Conservation (phyloP, 768 basidiomycete species). For the Grammothele lineata region DNA sequence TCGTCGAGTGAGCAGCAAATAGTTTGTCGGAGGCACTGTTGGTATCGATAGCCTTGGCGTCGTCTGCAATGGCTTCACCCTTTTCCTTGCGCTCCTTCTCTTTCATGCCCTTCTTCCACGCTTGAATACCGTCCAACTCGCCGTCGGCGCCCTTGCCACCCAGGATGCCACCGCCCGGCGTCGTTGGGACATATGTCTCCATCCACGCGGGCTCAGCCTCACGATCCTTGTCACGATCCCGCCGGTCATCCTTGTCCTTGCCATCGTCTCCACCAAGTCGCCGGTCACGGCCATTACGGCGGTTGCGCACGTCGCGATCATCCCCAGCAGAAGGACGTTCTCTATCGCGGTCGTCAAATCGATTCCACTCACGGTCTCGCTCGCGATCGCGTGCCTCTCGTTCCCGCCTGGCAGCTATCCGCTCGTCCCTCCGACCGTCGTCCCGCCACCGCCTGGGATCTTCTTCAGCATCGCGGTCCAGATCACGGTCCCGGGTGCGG, state of each 20-base stretch:
- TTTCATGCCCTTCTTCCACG: conserved; percentile 82
- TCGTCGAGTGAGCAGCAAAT: neutral
- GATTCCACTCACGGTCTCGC: conserved; percentile 38
- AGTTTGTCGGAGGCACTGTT: conserved; percentile 4
- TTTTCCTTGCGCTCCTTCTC: conserved; percentile 65
- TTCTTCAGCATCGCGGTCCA: conserved; percentile 53
- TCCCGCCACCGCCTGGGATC: conserved; percentile 78
- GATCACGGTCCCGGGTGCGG: conserved; percentile 37
- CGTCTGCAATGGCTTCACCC: conserved; percentile 19
- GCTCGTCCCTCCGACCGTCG: conserved; percentile 77
- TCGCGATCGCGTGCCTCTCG: conserved; percentile 34
- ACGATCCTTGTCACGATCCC: conserved; percentile 52
- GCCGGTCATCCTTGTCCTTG: conserved; percentile 42
- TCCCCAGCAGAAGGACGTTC: conserved; percentile 40
- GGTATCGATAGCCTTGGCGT: conserved; percentile 7
- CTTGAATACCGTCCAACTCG: conserved; percentile 79
- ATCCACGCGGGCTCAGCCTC: conserved; percentile 93
- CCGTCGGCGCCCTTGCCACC: conserved; percentile 58
- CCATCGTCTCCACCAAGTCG: conserved; percentile 51
- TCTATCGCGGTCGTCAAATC: conserved; percentile 40
- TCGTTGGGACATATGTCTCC: conserved; percentile 76
- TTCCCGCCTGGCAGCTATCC: conserved; percentile 58
- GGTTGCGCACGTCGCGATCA: conserved; percentile 63
- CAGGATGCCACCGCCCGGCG: conserved; percentile 53
- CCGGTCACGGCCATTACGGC: conserved; percentile 60